phyloP scores from a whole-genome alignment of 2,329 filamentous ascomycete species.

The Diaporthe citriasiana region DNA sequence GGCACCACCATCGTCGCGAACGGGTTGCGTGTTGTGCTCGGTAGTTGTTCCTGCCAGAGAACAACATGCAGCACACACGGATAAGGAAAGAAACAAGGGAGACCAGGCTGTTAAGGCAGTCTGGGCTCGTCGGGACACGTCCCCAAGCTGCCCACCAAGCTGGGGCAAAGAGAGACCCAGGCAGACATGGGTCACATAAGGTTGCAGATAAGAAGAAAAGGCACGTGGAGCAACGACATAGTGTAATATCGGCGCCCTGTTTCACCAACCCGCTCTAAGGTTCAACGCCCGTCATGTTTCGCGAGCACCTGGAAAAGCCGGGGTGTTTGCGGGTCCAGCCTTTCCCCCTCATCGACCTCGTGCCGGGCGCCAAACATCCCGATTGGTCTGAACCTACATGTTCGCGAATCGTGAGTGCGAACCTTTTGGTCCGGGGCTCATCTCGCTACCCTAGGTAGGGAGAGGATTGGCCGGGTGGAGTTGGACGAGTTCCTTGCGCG shows the following conservation, averaged over 20 bases:
- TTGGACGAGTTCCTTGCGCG: constrained; percentile 1
- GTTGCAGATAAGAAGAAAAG: constrained; percentile 17
- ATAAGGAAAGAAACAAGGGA: constrained; percentile 2
- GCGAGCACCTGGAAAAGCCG: not conserved
- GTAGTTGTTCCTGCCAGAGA: constrained; percentile 3
- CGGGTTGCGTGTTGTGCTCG: constrained; percentile 4
- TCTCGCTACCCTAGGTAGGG: constrained; percentile 29
- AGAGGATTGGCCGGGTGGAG: constrained; percentile 3
- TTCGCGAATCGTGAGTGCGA: constrained; percentile 21
- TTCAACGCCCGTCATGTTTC: constrained; percentile 13
- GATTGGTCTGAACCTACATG: not conserved
- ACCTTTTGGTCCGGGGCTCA: constrained; percentile 23
- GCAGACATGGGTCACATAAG: not conserved
- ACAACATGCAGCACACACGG: constrained; percentile 1
- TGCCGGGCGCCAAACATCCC: constrained; percentile 3
- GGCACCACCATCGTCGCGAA: constrained; percentile 10
- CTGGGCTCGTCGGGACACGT: not conserved
- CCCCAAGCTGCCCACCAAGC: not conserved
- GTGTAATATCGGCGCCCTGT: constrained; percentile 21
- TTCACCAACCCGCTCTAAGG: constrained; percentile 11
- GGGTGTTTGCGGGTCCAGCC: not conserved
- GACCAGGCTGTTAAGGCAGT: constrained; percentile 7
- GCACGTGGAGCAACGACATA: constrained; percentile 27
- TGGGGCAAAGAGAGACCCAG: not conserved
- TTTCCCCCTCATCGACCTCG: not conserved